These are phyloP conservation scores for Lentinula boryana DNA, from an alignment of 768 basidiomycete species.

Conservation along the genomic window DNA sequence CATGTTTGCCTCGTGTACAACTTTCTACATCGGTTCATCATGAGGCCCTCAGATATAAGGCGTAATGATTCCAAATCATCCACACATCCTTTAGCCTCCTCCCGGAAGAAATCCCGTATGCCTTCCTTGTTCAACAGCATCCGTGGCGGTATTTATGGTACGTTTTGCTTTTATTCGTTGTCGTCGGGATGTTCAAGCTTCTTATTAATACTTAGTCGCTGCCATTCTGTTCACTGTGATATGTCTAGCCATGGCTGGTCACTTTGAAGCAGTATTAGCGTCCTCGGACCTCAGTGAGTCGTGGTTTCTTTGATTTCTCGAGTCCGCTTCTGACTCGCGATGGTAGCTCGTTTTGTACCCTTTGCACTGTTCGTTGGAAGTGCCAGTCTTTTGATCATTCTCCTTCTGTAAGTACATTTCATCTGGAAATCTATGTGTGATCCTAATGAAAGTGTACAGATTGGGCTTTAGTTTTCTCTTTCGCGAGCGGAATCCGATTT, in stretches of 20 bases:
- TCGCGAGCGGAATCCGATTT: conserved; percentile 68
- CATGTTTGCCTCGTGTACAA: conserved; percentile 44
- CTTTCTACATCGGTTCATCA: conserved; percentile 35
- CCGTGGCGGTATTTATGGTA: conserved; percentile 64
- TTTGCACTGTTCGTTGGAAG: conserved; percentile 79
- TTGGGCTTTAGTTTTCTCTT: conserved; percentile 60
- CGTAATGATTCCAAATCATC: conserved; percentile 3
- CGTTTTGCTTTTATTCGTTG: conserved; percentile 13
- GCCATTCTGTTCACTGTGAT: conserved; percentile 73
- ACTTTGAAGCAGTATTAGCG: conserved; percentile 66
- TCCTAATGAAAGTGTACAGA: conserved; percentile 26
- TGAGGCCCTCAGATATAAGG: conserved; percentile 24
- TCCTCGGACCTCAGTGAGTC: conserved; percentile 76
- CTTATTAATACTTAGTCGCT: conserved; percentile 34
- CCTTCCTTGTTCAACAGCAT: conserved; percentile 67
- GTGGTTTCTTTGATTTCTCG: neutral
- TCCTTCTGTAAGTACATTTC: conserved; percentile 49
- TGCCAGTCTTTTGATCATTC: conserved; percentile 61
- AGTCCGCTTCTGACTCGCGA: neutral
- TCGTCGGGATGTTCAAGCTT: conserved; percentile 7
- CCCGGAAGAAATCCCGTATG: conserved; percentile 42
- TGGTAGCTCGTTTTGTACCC: conserved; percentile 77
- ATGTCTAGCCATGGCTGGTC: conserved; percentile 73
- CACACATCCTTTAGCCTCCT: conserved; percentile 6
- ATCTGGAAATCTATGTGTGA: neutral